phyloP scores from a whole-genome alignment of 768 basidiomycete species.

The Podaxis sp. region DNA sequence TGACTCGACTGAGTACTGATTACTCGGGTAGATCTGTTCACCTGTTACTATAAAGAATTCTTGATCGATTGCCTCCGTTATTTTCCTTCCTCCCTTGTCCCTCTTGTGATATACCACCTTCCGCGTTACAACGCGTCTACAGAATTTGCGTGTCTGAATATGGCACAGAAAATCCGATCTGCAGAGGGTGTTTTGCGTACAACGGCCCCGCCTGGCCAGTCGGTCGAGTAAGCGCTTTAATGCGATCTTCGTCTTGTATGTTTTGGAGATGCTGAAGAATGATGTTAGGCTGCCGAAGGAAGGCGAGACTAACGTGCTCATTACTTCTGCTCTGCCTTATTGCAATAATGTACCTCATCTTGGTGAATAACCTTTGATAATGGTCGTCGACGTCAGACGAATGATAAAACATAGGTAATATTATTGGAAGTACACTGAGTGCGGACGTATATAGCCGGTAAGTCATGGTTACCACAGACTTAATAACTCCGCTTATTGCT shows the following conservation, averaged over 20 bases:
- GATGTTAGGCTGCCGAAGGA: conserved; percentile 61
- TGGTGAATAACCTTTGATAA: conserved; percentile 44
- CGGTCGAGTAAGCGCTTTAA: conserved; percentile 40
- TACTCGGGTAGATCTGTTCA: conserved; percentile 1
- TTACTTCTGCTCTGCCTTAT: conserved; percentile 95
- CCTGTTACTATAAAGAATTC: neutral
- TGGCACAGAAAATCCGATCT: conserved; percentile 55
- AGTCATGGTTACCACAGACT: neutral
- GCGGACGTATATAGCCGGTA: conserved; percentile 96
- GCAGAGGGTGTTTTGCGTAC: conserved; percentile 48
- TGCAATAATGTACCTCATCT: conserved; percentile 98
- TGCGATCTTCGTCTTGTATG: conserved; percentile 14
- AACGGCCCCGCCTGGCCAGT: conserved; percentile 50
- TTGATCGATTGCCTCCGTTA: neutral
- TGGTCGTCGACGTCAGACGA: neutral
- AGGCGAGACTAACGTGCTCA: conserved; percentile 84
- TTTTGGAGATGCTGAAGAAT: conserved; percentile 3
- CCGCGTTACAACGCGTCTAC: neutral
- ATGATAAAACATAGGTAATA: conserved; percentile 55
- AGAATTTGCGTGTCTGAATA: conserved; percentile 19
- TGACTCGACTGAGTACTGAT: neutral
- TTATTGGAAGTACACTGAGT: conserved; percentile 94
- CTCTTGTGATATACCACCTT: neutral
- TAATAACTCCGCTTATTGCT: conserved; percentile 1
- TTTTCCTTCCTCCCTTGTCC: neutral